phyloP scores from a whole-genome alignment of 257 asterid genomes.

The Ocimum tenuiflorum region DNA sequence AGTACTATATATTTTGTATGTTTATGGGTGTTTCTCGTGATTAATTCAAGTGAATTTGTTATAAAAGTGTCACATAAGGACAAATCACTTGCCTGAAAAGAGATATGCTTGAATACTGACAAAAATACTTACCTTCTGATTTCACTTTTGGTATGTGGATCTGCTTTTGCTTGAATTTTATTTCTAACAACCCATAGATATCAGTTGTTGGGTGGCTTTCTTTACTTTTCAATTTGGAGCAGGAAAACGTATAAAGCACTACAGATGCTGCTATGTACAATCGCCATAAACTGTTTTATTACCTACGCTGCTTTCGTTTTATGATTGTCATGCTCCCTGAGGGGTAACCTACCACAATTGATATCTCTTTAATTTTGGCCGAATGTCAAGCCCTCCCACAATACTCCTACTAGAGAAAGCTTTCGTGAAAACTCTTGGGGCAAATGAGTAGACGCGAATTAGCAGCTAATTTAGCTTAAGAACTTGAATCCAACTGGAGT shows the following conservation, averaged over 20 bases:
- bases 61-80: not conserved
- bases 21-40: not conserved
- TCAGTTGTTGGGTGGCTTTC: not conserved
- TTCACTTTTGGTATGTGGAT: not conserved
- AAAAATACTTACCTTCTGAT: not conserved
- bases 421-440: too few species aligned
- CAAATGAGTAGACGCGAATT: too few species aligned
- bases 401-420: too few species aligned
- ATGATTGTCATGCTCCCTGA: too few species aligned
- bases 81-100: not conserved
- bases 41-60: conserved; percentile 3
- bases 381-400: too few species aligned
- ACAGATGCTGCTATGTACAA: not conserved
- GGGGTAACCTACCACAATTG: too few species aligned
- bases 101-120: conserved; percentile 1
- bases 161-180: not conserved
- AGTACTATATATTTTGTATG: not conserved
- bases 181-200: not conserved
- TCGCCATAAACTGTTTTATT: not conserved
- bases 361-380: too few species aligned
- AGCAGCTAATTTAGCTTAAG: too few species aligned
- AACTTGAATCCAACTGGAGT: too few species aligned
- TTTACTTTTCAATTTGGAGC: not conserved
- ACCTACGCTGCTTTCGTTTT: not conserved
- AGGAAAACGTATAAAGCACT: not conserved